phyloP scores from a whole-genome alignment of 1,284 basidiomycete species.

The Bondarzewia mesenterica region DNA sequence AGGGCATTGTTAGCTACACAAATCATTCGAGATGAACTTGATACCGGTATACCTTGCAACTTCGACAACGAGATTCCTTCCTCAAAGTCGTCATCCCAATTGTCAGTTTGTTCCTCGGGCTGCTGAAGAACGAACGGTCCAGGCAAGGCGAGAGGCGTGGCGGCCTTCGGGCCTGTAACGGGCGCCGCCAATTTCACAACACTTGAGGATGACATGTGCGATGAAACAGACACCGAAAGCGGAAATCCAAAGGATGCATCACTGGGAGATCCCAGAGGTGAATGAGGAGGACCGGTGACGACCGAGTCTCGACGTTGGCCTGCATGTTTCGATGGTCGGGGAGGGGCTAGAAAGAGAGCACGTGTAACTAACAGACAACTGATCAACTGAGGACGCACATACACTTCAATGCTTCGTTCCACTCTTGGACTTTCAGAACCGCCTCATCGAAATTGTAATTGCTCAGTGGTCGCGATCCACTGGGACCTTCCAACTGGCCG shows the following conservation, averaged over 20 bases:
- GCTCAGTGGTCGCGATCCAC: constrained; percentile 46
- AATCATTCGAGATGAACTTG: too few relatives aligned
- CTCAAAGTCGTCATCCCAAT: constrained; percentile 98
- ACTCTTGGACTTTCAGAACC: constrained; percentile 92
- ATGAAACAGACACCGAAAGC: constrained; percentile 17
- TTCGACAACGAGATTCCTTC: constrained; percentile 86
- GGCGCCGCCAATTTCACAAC: constrained; percentile 7
- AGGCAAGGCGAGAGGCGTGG: constrained; percentile 20
- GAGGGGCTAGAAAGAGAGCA: too few relatives aligned
- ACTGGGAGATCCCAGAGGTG: constrained; percentile 21
- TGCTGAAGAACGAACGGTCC: constrained; percentile 41
- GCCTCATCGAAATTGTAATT: constrained; percentile 91
- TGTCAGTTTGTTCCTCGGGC: constrained; percentile 82
- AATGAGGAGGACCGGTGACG: constrained; percentile 17
- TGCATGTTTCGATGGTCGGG: constrained; percentile 54
- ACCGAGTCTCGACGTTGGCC: constrained; percentile 27
- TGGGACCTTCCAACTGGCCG: constrained; percentile 26
- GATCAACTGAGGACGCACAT: constrained; percentile 17
- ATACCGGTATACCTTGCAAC: constrained; percentile 77
- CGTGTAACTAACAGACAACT: too few relatives aligned
- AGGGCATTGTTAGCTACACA: too few relatives aligned
- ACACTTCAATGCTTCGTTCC: constrained; percentile 96
- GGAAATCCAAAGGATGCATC: constrained; percentile 20
- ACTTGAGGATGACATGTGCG: constrained; percentile 13
- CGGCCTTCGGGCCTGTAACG: constrained; percentile 15